Conservation (phyloP, 306 rosid genomes). For the Delonix regia region DNA sequence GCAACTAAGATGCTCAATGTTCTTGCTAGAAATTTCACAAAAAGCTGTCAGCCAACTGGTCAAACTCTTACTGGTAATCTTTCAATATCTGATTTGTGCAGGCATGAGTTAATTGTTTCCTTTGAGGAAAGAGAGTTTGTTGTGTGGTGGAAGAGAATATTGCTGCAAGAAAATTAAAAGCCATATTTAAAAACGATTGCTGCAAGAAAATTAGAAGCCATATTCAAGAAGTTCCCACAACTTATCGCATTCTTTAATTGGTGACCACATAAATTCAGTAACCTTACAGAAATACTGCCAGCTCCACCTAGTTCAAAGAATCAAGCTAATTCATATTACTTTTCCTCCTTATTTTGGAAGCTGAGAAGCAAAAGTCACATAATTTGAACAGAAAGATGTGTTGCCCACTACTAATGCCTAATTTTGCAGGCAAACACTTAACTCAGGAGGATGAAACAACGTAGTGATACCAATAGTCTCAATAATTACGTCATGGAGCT, state of each 20-base stretch:
- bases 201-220: slow-evolving; percentile 41
- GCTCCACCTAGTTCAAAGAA: background rate
- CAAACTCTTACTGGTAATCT: slow-evolving; percentile 56
- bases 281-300: slow-evolving; percentile 20
- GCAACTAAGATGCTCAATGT: slow-evolving; percentile 14
- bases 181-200: slow-evolving; percentile 39
- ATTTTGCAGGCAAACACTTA: background rate
- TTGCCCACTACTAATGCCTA: background rate
- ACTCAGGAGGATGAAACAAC: background rate
- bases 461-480: background rate
- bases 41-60: slow-evolving; percentile 28
- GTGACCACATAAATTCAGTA: slow-evolving; percentile 18
- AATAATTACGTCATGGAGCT: background rate
- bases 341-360: slow-evolving; percentile 4
- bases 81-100: slow-evolving; percentile 50
- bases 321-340: slow-evolving; percentile 15
- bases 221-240: slow-evolving; percentile 20
- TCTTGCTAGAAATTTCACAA: slow-evolving; percentile 6
- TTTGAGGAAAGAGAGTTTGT: slow-evolving; percentile 42
- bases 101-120: slow-evolving; percentile 45
- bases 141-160: slow-evolving; percentile 45
- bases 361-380: background rate
- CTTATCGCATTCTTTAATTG: slow-evolving; percentile 11
- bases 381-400: background rate
- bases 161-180: slow-evolving; percentile 45